phyloP scores from a whole-genome alignment of 2,329 filamentous ascomycete species.

The Aspergillus chevalieri region DNA sequence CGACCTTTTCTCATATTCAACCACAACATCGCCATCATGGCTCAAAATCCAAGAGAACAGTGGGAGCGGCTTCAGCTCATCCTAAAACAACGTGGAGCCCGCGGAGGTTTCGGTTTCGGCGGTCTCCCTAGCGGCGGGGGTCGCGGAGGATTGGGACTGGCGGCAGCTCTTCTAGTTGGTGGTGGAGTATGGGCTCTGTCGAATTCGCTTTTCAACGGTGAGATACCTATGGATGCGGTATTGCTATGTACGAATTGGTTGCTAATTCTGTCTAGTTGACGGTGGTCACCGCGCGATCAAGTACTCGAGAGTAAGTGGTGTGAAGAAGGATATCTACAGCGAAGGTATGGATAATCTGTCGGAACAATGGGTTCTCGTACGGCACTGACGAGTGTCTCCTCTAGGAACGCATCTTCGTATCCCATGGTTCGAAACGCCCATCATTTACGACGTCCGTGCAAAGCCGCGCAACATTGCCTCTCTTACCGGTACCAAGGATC shows the following conservation, averaged over 20 bases:
- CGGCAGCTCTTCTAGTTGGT: constrained; percentile 50
- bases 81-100: constrained; percentile 47
- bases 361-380: background rate
- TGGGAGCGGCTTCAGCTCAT: constrained; percentile 61
- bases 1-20: constrained; percentile 12
- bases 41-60: constrained; percentile 57
- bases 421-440: constrained; percentile 94
- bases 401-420: constrained; percentile 85
- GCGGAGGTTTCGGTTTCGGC: constrained; percentile 41
- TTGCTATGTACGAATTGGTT: background rate
- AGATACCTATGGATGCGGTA: constrained; percentile 5
- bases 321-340: constrained; percentile 89
- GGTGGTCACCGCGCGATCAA: constrained; percentile 99
- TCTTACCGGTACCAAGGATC: constrained; percentile 94
- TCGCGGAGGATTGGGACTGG: constrained; percentile 49
- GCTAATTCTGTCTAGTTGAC: constrained; percentile 58
- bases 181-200: constrained; percentile 36
- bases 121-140: constrained; percentile 51
- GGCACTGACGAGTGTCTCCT: constrained; percentile 1
- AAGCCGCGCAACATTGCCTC: constrained; percentile 96
- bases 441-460: constrained; percentile 96
- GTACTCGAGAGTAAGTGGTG: constrained; percentile 86
- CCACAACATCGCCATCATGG: constrained; percentile 26
- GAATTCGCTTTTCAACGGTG: constrained; percentile 65
- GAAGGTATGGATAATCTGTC: constrained; percentile 60